Conservation (phyloP, 148 eudicot genomes). For the Dianthus caryophyllus region DNA sequence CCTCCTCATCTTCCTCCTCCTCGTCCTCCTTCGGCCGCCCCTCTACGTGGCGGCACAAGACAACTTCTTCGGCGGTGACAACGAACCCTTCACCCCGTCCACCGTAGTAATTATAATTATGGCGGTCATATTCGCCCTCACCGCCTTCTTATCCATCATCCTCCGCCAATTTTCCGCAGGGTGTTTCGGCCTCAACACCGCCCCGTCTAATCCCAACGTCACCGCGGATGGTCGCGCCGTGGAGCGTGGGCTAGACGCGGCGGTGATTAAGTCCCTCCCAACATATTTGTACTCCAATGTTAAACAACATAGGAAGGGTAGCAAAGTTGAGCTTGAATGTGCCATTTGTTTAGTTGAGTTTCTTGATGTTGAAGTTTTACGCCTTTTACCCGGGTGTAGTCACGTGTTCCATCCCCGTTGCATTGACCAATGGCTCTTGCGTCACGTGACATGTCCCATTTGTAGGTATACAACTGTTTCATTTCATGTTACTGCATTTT, state of each 20-base stretch:
- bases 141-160: conserved; percentile 35
- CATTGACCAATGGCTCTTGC: conserved; percentile 40
- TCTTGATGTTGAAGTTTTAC: conserved; percentile 44
- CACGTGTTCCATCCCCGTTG: conserved; percentile 58
- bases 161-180: conserved; percentile 33
- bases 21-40: conserved; percentile 6
- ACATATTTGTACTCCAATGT: conserved; percentile 52
- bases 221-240: conserved; percentile 15
- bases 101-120: conserved; percentile 30
- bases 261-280: conserved; percentile 36
- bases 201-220: conserved; percentile 2
- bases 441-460: conserved; percentile 50
- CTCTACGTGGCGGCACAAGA: conserved; percentile 20
- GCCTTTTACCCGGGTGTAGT: conserved; percentile 47
- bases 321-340: conserved; percentile 43
- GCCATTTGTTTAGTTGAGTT: conserved; percentile 54
- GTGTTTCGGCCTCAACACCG: conserved; percentile 26
- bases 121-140: conserved; percentile 26
- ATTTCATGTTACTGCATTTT: too few species aligned
- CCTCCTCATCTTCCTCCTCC: conserved; percentile 1
- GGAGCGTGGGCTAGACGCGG: conserved; percentile 32
- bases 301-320: conserved; percentile 37
- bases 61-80: conserved; percentile 19
- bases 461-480: conserved; percentile 26
- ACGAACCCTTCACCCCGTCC: conserved; percentile 24